Evolutionary conservation across 2,329 filamentous ascomycete genomes (phyloP), one percentile per base, ranked within the genome.

Genomic region (Massarina eburnea): DNA sequence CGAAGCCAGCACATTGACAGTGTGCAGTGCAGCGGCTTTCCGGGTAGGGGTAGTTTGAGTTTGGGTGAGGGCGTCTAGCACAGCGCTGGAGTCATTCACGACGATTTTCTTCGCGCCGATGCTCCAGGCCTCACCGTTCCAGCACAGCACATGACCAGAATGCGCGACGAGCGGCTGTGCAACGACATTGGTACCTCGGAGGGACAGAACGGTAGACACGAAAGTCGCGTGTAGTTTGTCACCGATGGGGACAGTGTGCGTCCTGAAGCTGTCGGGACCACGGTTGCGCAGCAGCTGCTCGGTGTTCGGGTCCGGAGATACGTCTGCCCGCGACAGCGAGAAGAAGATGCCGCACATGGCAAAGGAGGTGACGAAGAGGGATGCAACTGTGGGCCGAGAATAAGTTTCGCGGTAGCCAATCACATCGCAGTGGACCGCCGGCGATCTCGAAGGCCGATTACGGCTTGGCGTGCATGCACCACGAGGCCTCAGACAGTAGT

Each of bases 81-180:
- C 75, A 6, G 75, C 72, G 59, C 86, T 79, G 3, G 88, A 88
- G 70, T 99, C 94, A 64, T 96, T 96, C 46, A 84, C 88, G 18
- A 15, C 47, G n/a, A 96, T 75, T 1, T 68, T 59, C 8, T 78
- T 58, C 26, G 77, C 78, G 8, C 71, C 72, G 39, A 95, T 78
- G 46, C 80, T 85, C 94, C 94, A 99, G 1, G 91, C 92, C 67
- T 99, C 94, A 34, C 94, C 94, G 64, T 99, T 99, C 94, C 94
- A 99, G 77, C 92, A 96, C 2, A 99, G 77, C 1, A 89, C 75
- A 1, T 86, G 89, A 3, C 78, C 77, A 0, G 78, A 79, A 0
- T 58, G 29, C 54, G 86, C 80, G 33, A 79, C 68, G 3, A 95
- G 79, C 2, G 94, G 94, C 67, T 97, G 94, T 26, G 73, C 66